Evolutionary conservation across 176 grass and related monocot genomes (phyloP).

Genomic region (Poa annua): DNA sequence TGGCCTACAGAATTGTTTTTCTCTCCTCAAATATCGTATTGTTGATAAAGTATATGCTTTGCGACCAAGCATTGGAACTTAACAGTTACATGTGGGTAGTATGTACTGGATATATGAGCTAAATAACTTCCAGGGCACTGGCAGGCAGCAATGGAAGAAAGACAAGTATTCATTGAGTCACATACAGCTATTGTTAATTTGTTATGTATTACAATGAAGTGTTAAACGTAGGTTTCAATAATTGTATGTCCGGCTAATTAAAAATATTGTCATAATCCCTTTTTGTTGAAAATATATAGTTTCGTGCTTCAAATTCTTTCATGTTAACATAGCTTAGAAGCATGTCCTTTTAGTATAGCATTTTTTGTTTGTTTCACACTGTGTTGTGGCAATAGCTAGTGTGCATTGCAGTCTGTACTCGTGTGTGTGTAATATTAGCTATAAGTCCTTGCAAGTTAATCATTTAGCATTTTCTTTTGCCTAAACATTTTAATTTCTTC

Average conservation of each 20-base stretch:
- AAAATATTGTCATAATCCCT: neutral
- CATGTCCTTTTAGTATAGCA: neutral
- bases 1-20: neutral
- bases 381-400: constrained; percentile 7
- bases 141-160: neutral
- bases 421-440: neutral
- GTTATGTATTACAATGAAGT: constrained; percentile 6
- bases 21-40: neutral
- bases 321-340: constrained; percentile 4
- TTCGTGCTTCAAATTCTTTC: constrained; percentile 20
- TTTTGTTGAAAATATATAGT: neutral
- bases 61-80: neutral
- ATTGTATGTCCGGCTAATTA: neutral
- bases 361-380: constrained; percentile 24
- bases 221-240: neutral
- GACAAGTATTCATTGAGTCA: neutral
- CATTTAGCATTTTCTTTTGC: constrained; percentile 16
- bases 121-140: constrained; percentile 11
- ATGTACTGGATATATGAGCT: neutral
- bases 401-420: constrained; percentile 10
- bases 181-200: constrained; percentile 5
- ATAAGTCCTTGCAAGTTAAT: constrained; percentile 7
- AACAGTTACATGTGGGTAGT: constrained; percentile 18
- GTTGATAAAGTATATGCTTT: neutral
- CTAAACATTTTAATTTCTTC: constrained; percentile 40